Conservation (phyloP, 2,329 filamentous ascomycete species). For the Pezicula neosporulosa region DNA sequence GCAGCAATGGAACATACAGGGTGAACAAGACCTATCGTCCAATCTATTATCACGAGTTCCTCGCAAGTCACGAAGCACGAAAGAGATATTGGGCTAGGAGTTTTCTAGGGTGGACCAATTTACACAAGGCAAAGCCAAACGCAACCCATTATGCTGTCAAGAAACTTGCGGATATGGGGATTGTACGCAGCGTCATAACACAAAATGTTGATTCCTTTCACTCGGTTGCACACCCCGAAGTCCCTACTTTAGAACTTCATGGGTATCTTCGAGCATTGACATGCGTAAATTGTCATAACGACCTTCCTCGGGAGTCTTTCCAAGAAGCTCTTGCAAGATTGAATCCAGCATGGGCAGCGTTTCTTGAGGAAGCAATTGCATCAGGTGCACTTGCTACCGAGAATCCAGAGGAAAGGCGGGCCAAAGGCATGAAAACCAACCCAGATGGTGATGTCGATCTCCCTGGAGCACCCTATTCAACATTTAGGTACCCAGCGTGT, state of each 20-base stretch:
- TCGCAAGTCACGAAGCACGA: constrained; percentile 74
- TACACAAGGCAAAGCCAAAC: constrained; percentile 79
- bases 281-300: constrained; percentile 74
- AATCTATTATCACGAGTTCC: constrained; percentile 91
- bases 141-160: constrained; percentile 73
- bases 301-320: constrained; percentile 69
- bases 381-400: constrained; percentile 76
- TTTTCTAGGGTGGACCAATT: constrained; percentile 86
- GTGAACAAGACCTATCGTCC: constrained; percentile 87
- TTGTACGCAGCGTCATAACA: constrained; percentile 77
- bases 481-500: constrained; percentile 88
- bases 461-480: constrained; percentile 80
- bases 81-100: constrained; percentile 96
- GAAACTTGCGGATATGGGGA: constrained; percentile 66
- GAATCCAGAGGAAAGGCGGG: constrained; percentile 64
- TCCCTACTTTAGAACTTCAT: constrained; percentile 82
- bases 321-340: constrained; percentile 72
- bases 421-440: constrained; percentile 75
- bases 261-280: constrained; percentile 81
- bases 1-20: constrained; percentile 85
- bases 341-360: constrained; percentile 82
- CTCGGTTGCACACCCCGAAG: constrained; percentile 65
- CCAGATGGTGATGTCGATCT: constrained; percentile 94
- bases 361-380: constrained; percentile 68
- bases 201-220: constrained; percentile 99